Evolutionary conservation across 192 early-diverging fungal genomes (phyloP).

Genomic region (Gonapodya prolifera): DNA sequence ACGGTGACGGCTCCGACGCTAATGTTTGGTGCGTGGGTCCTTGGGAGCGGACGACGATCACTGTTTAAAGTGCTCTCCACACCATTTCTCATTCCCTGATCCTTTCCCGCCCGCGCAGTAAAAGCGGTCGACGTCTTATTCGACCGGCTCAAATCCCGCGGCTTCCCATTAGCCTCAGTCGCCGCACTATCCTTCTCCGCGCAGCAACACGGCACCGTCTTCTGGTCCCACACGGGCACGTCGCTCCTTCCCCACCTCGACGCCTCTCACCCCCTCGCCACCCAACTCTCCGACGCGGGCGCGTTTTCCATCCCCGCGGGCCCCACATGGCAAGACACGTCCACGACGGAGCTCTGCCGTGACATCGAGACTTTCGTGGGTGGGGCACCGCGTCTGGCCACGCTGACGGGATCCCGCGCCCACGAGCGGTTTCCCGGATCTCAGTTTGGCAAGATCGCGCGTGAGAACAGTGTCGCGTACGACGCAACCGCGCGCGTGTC

Average conservation of each 20-base stretch:
- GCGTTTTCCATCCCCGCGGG: constrained; percentile 43
- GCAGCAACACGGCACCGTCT: constrained; percentile 81
- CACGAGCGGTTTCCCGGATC: constrained; percentile 74
- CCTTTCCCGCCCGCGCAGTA: too few relatives aligned
- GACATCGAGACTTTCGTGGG: constrained; percentile 49
- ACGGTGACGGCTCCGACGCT: not conserved
- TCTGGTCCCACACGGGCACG: constrained; percentile 44
- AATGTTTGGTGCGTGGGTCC: not conserved
- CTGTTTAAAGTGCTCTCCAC: too few relatives aligned
- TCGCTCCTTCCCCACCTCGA: constrained; percentile 26
- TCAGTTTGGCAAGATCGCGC: constrained; percentile 54
- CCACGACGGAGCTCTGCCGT: constrained; percentile 48
- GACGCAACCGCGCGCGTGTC: constrained; percentile 43
- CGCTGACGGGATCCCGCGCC: constrained; percentile 56
- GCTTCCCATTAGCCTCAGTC: constrained; percentile 25
- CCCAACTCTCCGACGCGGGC: constrained; percentile 40
- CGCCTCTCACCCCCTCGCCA: constrained; percentile 15
- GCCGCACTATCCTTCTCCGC: constrained; percentile 54
- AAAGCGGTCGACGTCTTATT: constrained; percentile 57
- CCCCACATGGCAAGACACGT: constrained; percentile 77
- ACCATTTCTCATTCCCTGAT: too few relatives aligned
- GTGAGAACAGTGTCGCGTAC: constrained; percentile 21
- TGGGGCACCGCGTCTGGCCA: constrained; percentile 42
- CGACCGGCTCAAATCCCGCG: constrained; percentile 18
- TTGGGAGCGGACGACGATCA: too few relatives aligned